These are phyloP conservation scores for Solanum verrucosum DNA, from an alignment of 257 asterid genomes.

Conservation along the genomic window DNA sequence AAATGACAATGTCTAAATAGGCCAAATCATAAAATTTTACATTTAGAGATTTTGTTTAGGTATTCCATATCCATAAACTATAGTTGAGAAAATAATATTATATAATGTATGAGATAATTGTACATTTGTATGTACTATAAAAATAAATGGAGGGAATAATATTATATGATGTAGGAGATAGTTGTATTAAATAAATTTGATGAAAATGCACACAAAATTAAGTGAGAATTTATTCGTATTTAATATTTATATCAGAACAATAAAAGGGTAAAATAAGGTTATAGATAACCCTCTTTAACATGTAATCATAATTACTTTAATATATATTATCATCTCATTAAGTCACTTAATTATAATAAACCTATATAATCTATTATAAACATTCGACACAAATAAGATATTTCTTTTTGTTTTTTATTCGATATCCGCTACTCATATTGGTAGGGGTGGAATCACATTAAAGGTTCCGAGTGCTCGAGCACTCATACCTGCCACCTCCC, in stretches of 20 bases:
- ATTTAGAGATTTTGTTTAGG: neutral
- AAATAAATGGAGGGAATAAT: neutral
- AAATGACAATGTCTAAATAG: neutral
- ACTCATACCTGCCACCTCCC: no score
- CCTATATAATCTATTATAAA: neutral
- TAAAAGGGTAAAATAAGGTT: neutral
- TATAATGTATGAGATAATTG: neutral
- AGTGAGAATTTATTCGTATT: neutral
- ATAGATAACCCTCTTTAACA: neutral
- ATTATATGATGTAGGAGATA: neutral
- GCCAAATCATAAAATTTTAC: neutral
- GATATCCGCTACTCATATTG: no score
- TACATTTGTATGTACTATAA: neutral
- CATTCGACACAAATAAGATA: no score
- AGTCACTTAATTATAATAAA: neutral
- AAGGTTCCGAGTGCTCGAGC: no score
- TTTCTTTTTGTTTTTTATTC: no score
- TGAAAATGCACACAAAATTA: neutral
- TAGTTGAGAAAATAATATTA: neutral
- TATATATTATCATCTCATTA: neutral
- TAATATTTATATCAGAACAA: neutral
- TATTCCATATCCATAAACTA: neutral
- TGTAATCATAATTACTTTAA: neutral
- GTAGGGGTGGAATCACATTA: fast-evolving
- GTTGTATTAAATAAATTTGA: neutral